Evolutionary conservation across 2,329 filamentous ascomycete genomes (phyloP), one percentile per base, ranked within the genome.

Genomic region (Colletotrichum godetiae): DNA sequence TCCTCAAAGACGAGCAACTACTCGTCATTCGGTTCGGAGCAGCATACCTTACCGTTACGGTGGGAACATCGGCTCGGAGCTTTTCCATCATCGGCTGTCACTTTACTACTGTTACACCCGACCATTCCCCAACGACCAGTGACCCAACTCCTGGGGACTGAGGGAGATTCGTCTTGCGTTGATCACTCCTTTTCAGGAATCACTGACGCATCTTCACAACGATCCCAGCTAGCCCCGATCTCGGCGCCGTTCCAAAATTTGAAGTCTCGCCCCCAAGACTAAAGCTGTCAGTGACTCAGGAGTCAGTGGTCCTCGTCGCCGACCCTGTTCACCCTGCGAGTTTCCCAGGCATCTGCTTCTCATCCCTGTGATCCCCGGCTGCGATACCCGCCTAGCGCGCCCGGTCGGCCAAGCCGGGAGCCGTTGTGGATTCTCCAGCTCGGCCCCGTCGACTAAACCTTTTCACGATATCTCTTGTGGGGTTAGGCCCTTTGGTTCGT

Each of bases 321-420:
- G 49, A 27, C 59, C 22, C 10, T 27, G 37, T 33, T 29, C 42
- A n/a, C 49, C 29, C 19, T 49, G 42, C 42, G 42, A 49, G 42
- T 49, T 19, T 49, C 7, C 7, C 19, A 49, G 12, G 52, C 27
- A 24, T 55, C 24, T 13, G 52, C 52, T 13, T 13, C 52, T 13
- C 52, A 56, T 52, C 65, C 67, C 35, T 46, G 67, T 57, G 19
- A 56, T 49, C 53, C 58, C 55, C 53, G 58, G 33, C 35, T 55
- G 55, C 27, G 53, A 65, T 56, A 55, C 31, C 61, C 27, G 55
- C 42, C 58, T 49, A 59, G n/a, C 37, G 33, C 49, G 31, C 52
- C 68, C 60, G 69, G 69, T 37, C 59, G 69, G 58, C 66, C 53
- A 64, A 60, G 42, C 60, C 59, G 70, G 66, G 65, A 27, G 52